A percentile compares a stretch with the other conserved stretches of the same genome.
Evolutionary conservation across 163 green algal genomes (phyloP).

Genomic region (Volvox carteri): DNA sequence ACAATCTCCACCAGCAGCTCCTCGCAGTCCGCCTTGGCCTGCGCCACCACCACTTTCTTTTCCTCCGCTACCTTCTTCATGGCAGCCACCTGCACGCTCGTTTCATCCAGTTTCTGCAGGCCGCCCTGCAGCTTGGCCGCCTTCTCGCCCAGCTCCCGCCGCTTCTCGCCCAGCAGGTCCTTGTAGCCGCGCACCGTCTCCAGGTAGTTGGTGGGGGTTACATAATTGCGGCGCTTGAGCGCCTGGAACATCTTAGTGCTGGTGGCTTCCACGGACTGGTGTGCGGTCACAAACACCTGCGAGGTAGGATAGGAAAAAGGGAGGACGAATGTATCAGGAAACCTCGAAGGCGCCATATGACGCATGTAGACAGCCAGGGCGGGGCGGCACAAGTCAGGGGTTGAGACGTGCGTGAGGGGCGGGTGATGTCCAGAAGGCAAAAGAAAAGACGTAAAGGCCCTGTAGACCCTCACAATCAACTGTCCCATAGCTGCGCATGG

Average conservation of each 20-base stretch:
- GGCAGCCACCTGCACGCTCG: conserved; percentile 83
- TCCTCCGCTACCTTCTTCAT: conserved; percentile 88
- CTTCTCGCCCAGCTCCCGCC: conserved; percentile 78
- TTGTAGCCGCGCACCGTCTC: conserved; percentile 88
- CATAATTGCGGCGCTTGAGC: conserved; percentile 89
- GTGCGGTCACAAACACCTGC: conserved; percentile 87
- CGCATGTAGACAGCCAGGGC: too few species aligned
- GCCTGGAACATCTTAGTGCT: conserved; percentile 77
- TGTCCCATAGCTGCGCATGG: too few species aligned
- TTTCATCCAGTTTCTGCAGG: conserved; percentile 92
- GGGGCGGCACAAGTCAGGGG: too few species aligned
- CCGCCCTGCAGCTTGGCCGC: conserved; percentile 86
- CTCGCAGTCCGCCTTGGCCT: conserved; percentile 90
- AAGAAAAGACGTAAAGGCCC: too few species aligned
- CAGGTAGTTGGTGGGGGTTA: conserved; percentile 94
- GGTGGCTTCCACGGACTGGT: conserved; percentile 81
- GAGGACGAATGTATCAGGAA: neutral
- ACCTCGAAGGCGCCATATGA: too few species aligned
- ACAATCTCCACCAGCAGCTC: conserved; percentile 93
- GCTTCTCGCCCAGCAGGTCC: conserved; percentile 86
- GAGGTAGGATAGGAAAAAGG: neutral
- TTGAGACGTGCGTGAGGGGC: too few species aligned
- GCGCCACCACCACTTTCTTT: conserved; percentile 87
- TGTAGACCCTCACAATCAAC: too few species aligned
- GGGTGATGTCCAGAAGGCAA: too few species aligned